phyloP scores from a whole-genome alignment of 2,329 filamentous ascomycete species.

The Alternaria sp. region DNA sequence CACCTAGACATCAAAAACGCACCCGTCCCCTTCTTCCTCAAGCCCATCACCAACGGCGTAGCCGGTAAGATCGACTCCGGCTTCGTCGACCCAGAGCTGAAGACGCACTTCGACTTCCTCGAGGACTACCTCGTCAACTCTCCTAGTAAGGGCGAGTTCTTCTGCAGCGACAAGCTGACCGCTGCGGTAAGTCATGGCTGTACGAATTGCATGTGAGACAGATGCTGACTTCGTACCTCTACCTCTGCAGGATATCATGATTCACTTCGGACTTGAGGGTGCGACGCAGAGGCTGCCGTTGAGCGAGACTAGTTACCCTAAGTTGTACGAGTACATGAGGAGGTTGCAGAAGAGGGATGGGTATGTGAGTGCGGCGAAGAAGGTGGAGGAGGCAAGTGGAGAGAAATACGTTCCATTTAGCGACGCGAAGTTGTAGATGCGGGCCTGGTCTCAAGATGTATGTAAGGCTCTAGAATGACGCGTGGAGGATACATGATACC shows the following conservation, averaged over 20 bases:
- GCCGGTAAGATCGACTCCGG: slow-evolving; percentile 54
- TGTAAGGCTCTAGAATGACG: too few species aligned
- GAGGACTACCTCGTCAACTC: slow-evolving; percentile 56
- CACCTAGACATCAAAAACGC: slow-evolving; percentile 51
- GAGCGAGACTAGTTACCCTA: slow-evolving; percentile 54
- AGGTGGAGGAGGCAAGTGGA: slow-evolving; percentile 54
- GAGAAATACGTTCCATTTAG: slow-evolving; percentile 45
- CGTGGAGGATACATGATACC: too few species aligned
- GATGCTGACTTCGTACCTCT: too few species aligned
- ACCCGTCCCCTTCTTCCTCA: slow-evolving; percentile 72
- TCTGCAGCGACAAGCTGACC: slow-evolving; percentile 57
- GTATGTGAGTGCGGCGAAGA: slow-evolving; percentile 57
- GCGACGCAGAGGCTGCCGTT: slow-evolving; percentile 46
- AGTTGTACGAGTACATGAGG: slow-evolving; percentile 54
- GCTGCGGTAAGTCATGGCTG: slow-evolving; percentile 39
- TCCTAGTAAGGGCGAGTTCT: slow-evolving; percentile 56
- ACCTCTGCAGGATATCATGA: slow-evolving; percentile 53
- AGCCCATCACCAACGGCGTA: slow-evolving; percentile 65
- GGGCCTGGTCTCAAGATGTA: not conserved
- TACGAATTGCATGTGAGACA: too few species aligned
- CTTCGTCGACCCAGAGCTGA: slow-evolving; percentile 57
- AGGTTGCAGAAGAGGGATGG: slow-evolving; percentile 52
- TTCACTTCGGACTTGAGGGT: slow-evolving; percentile 59
- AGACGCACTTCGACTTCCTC: slow-evolving; percentile 58
- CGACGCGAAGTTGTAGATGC: slow-evolving; percentile 23